phyloP scores from a whole-genome alignment of 2,329 filamentous ascomycete species.

The Ophiostoma triangulosporum region DNA sequence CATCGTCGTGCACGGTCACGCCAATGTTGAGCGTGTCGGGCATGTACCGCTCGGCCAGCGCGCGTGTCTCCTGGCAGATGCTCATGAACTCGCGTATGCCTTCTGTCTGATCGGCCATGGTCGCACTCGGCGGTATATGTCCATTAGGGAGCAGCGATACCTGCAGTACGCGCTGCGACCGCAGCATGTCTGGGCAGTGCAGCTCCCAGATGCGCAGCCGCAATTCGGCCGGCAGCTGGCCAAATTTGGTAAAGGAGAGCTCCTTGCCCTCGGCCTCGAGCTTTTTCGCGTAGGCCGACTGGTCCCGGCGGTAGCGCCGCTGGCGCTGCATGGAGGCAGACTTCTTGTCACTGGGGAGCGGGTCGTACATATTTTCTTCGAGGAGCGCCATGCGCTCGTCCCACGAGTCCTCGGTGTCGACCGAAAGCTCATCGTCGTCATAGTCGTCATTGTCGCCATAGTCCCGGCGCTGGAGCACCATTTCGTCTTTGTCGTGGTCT shows the following conservation, averaged over 20 bases:
- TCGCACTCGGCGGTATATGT: neutral
- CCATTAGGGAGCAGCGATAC: neutral
- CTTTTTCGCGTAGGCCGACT: neutral
- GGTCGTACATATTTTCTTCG: no score
- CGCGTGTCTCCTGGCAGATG: conserved; percentile 12
- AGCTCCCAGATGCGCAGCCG: conserved; percentile 13
- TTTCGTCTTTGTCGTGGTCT: no score
- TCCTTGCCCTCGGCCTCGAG: neutral
- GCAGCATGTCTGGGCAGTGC: conserved; percentile 7
- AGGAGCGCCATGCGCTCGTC: neutral
- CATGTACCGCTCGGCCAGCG: conserved; percentile 4
- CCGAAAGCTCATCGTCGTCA: neutral
- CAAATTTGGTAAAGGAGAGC: conserved; percentile 9
- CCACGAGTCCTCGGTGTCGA: neutral
- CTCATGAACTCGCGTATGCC: conserved; percentile 7
- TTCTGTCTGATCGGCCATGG: conserved; percentile 2
- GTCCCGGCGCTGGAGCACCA: no score
- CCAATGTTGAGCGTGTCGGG: conserved; percentile 11
- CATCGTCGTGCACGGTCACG: neutral
- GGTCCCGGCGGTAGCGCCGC: neutral
- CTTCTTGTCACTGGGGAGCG: no score
- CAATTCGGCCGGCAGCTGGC: conserved; percentile 11
- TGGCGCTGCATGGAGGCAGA: no score
- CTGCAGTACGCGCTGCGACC: conserved; percentile 3
- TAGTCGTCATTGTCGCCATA: no score